Conservation (phyloP, 305 asterid genomes). For the Striga hermonthica region DNA sequence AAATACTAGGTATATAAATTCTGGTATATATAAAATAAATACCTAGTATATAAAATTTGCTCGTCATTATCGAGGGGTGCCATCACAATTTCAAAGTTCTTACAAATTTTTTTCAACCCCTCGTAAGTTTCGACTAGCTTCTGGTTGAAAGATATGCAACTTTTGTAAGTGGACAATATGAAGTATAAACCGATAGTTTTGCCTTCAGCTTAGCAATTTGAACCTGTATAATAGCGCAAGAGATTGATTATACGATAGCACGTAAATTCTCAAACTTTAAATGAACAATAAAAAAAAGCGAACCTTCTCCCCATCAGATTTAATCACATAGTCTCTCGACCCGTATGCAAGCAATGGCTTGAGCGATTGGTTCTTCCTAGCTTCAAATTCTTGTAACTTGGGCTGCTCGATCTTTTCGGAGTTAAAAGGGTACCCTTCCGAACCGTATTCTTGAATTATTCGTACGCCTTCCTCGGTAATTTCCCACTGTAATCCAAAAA, state of each 20-base stretch:
- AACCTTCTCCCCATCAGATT: conserved; percentile 70
- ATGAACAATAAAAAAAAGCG: neutral
- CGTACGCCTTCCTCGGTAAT: conserved; percentile 48
- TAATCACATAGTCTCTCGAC: conserved; percentile 62
- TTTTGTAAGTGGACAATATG: conserved; percentile 35
- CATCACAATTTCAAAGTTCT: conserved; percentile 71
- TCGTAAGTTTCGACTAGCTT: conserved; percentile 50
- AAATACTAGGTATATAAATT: too few relatives aligned
- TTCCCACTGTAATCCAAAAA: conserved; percentile 59
- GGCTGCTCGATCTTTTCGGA: conserved; percentile 43
- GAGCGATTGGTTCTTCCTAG: conserved; percentile 66
- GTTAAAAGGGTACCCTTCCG: conserved; percentile 72
- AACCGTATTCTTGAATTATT: conserved; percentile 54
- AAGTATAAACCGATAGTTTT: conserved; percentile 68
- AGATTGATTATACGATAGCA: neutral
- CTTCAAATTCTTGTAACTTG: conserved; percentile 56
- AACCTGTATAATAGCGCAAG: conserved; percentile 45
- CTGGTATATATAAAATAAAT: too few relatives aligned
- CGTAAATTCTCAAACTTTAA: neutral
- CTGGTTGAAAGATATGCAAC: conserved; percentile 45
- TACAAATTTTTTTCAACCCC: conserved; percentile 49
- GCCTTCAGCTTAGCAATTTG: conserved; percentile 63
- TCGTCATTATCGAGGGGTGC: conserved; percentile 77
- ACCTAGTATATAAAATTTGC: too few relatives aligned
- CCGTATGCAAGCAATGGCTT: conserved; percentile 48